A percentile compares a stretch with the other conserved stretches of the same genome.
Conservation (phyloP, 805 yeast species). For the Suhomyces sp. region DNA sequence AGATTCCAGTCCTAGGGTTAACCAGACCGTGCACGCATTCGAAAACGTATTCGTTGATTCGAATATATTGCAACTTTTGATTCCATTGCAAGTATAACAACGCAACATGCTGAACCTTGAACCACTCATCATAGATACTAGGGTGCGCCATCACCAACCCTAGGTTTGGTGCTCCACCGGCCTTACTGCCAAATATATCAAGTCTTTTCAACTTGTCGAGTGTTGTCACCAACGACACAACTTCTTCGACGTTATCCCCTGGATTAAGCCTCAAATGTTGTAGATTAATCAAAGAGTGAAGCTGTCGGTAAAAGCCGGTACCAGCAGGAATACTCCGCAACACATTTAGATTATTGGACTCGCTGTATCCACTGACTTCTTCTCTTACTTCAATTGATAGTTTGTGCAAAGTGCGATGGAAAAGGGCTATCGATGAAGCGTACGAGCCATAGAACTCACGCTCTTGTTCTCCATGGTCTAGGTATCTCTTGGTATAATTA, state of each 20-base stretch:
- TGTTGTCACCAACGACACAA: conserved; percentile 21
- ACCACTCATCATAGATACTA: conserved; percentile 57
- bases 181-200: conserved; percentile 49
- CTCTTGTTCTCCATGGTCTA: conserved; percentile 9
- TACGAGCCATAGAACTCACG: conserved; percentile 14
- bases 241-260: conserved; percentile 23
- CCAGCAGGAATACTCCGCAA: conserved; percentile 7
- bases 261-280: conserved; percentile 42
- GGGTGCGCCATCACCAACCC: conserved; percentile 56
- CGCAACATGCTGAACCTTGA: conserved; percentile 55
- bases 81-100: conserved; percentile 32
- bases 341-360: conserved; percentile 7
- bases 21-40: conserved; percentile 27
- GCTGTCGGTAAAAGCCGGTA: conserved; percentile 8
- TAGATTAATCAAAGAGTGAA: conserved; percentile 21
- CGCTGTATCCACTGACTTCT: conserved; percentile 20
- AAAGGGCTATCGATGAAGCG: conserved; percentile 16
- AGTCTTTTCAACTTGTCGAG: conserved; percentile 31
- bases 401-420: conserved; percentile 24
- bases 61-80: conserved; percentile 36
- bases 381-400: conserved; percentile 42
- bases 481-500: conserved; percentile 28
- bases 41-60: conserved; percentile 52
- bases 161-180: conserved; percentile 54
- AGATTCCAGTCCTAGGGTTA: conserved; percentile 46